Evolutionary conservation across 2,329 filamentous ascomycete genomes (phyloP), one percentile per base, ranked within the genome.

Genomic region (Blumeriella jaapii): DNA sequence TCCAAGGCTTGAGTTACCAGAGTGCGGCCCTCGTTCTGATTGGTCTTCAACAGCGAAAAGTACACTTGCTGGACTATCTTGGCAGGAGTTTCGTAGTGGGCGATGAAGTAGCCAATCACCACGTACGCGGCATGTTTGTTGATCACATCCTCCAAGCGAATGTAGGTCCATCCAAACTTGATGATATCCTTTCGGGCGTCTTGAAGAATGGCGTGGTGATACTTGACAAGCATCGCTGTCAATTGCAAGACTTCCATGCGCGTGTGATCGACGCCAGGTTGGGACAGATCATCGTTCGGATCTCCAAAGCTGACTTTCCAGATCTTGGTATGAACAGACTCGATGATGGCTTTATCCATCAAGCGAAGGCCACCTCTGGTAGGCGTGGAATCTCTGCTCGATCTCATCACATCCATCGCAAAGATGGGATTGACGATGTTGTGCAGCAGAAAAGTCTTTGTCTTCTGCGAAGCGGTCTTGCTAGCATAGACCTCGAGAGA

Each of bases 81-180:
- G 9, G 83, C 71, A 0, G 91, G 93, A 0, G 91, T 96, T 50
- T 98, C 93, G 54, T 93, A 98, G 45, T 93, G 82, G 0, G 85
- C 84, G 50, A 98, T 95, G 62, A 98, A 98, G 59, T 95, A 98
- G 2, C 84, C 86, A 42, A 98, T 93, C 5, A 98, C 76, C 4
- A 95, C 89, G 52, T 98, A 98, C 2, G 91, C 87, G 1, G 89
- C 91, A 57, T 96, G 91, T 59, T 98, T 98, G 65, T 96, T 98
- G 64, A 98, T 94, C 38, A 94, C 83, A 58, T 99, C 91, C 54
- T 99, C 93, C n/a, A 98, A 71, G 15, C 84, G 77, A 51, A 98
- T 98, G 55, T 94, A 96, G 12, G 87, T 94, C 91, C 91, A 99
- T 3, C 86, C 87, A 59, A 96, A 98, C 60, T 95, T 96, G 54